Percentiles rank a stretch among this genome's conserved stretches.
Evolutionary conservation across 305 asterid genomes (phyloP).

Genomic region (Andrographis paniculata): DNA sequence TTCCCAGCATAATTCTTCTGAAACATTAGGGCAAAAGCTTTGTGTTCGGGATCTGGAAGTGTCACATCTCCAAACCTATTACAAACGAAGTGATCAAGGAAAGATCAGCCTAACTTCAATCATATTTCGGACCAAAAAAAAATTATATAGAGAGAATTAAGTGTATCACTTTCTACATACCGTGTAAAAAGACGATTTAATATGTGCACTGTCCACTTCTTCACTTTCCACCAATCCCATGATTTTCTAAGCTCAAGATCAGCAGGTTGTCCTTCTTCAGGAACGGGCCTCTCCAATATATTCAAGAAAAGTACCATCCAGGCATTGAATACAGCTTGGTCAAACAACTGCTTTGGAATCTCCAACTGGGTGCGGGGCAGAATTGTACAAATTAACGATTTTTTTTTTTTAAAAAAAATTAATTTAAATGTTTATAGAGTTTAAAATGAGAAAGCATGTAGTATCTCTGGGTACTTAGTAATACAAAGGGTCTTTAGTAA

Average conservation of each 20-base stretch:
- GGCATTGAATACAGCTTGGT: constrained; percentile 77
- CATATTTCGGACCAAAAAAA: neutral
- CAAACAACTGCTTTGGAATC: constrained; percentile 88
- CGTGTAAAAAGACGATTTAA: constrained; percentile 88
- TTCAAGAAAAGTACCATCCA: constrained; percentile 96
- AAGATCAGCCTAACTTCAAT: neutral
- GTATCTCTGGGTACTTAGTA: no score
- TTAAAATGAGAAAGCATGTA: no score
- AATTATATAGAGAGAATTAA: constrained; percentile 6
- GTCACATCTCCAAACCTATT: constrained; percentile 89
- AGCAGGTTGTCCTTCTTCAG: constrained; percentile 79
- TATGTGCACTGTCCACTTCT: constrained; percentile 98
- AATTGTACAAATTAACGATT: constrained; percentile 7
- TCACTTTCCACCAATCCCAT: constrained; percentile 99
- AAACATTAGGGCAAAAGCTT: constrained; percentile 92
- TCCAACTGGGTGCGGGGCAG: constrained; percentile 51
- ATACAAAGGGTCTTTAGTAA: neutral
- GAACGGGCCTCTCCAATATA: constrained; percentile 91
- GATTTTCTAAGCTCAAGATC: constrained; percentile 90
- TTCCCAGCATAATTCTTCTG: constrained; percentile 92
- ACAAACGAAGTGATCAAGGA: constrained; percentile 7
- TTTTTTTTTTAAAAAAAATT: no score
- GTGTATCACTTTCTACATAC: constrained; percentile 18
- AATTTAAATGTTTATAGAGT: no score
- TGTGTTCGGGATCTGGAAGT: constrained; percentile 86